Base-by-base conservation (phyloP, 768 basidiomycete genomes). In the Gloeophyllum trabeum region DNA sequence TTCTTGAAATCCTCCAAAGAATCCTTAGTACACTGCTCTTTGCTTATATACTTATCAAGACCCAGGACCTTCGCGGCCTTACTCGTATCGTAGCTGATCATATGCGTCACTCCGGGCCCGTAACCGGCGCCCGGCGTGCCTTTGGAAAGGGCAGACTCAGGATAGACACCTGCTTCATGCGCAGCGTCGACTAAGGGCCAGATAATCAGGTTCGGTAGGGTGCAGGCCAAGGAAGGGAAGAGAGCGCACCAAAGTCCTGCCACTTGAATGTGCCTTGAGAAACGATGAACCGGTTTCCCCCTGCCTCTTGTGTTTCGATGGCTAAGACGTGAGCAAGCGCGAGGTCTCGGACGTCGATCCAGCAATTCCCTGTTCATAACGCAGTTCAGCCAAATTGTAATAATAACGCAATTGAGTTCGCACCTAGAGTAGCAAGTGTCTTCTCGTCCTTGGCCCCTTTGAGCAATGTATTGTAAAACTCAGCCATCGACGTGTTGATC, bases 1-100 rank as follows among this genome's bases (percentile, higher is more conserved):
- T 48, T 52, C 48, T 65, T 63, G 40, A 64, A 72, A 45, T 73
- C 67, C 5, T 53, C 58, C 28, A 73, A 40, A 5, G 56, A 60
- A 44, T 69, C 74, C 41, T 45, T 61, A 5, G 65, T 57, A 6
- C 61, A 60, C 48, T 71, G 62, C 46, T 61, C 62, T 30, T 62
- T 60, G 3, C 59, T 57, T 12, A 56, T 57, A 42, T 65, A 73
- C 44, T 62, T 61, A 13, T 37, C 36, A 7, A 73, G 41, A 3
- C 69, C 67, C 4, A 74, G 54, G 2, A 74, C 54, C 25, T 56
- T 57, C 25, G 51, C 51, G 7, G 55, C 61, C 50, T 75, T 75
- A 6, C 56, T 35, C 3, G 56, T 53, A 43, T 65, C 52, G 41
- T 61, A 72, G 4, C 44, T 38, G 3, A 55, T 37, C 12, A 54